Percentiles rank a stretch among this genome's conserved stretches.
phyloP scores from a whole-genome alignment of 805 yeast genomes.

The Pichia insulana region DNA sequence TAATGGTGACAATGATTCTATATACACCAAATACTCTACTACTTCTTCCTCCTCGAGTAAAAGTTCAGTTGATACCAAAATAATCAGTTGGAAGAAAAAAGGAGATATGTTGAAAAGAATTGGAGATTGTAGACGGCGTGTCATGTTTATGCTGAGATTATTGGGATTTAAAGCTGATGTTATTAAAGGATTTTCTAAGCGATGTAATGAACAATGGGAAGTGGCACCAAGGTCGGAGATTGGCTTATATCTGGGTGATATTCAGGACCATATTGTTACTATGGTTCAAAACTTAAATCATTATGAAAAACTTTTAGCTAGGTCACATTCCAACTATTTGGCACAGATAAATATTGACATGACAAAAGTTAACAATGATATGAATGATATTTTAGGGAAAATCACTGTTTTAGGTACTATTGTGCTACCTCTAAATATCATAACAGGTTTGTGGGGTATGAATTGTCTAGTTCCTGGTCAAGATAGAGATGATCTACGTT shows the following conservation, averaged over 20 bases:
- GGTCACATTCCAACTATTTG: constrained; percentile 92
- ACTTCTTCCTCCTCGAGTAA: constrained; percentile 18
- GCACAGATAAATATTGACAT: constrained; percentile 97
- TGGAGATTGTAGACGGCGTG: constrained; percentile 91
- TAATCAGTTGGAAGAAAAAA: constrained; percentile 76
- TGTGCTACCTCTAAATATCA: constrained; percentile 87
- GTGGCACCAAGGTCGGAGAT: constrained; percentile 77
- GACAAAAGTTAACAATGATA: constrained; percentile 94
- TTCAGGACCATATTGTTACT: constrained; percentile 94
- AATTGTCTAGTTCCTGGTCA: constrained; percentile 96
- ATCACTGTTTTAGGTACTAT: constrained; percentile 91
- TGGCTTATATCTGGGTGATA: constrained; percentile 91
- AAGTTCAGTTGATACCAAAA: constrained; percentile 32
- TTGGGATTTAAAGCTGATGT: constrained; percentile 94
- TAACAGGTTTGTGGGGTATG: constrained; percentile 99
- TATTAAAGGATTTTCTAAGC: constrained; percentile 88
- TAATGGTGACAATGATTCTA: constrained; percentile 18
- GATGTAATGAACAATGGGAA: constrained; percentile 81
- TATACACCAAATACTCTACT: constrained; percentile 13
- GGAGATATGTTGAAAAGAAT: constrained; percentile 93
- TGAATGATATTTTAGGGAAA: constrained; percentile 92
- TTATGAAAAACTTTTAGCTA: constrained; percentile 84
- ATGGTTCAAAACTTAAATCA: constrained; percentile 95
- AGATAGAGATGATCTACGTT: constrained; percentile 43
- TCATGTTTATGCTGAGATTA: constrained; percentile 79